A percentile compares a stretch with the other conserved stretches of the same genome.
Evolutionary conservation across 139 green algal species (phyloP).

Genomic region (Gonium pectorale): DNA sequence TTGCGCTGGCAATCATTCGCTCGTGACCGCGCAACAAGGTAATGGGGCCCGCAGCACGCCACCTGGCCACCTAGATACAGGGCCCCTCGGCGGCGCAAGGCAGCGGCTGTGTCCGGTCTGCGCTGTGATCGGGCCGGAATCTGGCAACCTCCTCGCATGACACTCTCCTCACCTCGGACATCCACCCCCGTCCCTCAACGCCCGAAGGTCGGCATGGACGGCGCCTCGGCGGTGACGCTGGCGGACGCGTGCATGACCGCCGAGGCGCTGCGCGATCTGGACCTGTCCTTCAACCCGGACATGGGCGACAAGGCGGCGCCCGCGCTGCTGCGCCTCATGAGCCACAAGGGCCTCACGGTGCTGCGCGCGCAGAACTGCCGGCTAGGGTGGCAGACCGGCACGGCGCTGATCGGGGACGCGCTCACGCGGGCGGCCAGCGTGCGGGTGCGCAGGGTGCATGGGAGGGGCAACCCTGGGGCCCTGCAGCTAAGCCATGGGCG

Average conservation of each 20-base stretch:
- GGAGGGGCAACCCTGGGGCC: too few relatives aligned
- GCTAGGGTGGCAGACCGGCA: conserved; percentile 13
- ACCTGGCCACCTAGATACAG: too few relatives aligned
- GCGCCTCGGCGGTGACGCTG: not conserved
- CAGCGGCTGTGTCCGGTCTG: too few relatives aligned
- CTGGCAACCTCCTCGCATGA: too few relatives aligned
- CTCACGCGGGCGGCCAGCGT: conserved; percentile 5
- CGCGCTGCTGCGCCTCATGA: conserved; percentile 21
- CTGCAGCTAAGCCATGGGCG: too few relatives aligned
- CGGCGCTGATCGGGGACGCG: conserved; percentile 15
- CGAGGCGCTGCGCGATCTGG: conserved; percentile 38
- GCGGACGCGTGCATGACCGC: conserved; percentile 8
- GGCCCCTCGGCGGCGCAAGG: too few relatives aligned
- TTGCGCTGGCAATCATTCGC: too few relatives aligned
- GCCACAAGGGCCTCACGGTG: conserved; percentile 37
- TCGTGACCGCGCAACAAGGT: too few relatives aligned
- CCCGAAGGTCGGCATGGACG: conserved; percentile 31
- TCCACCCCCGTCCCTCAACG: not conserved
- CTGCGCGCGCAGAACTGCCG: conserved; percentile 35
- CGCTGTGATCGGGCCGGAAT: too few relatives aligned
- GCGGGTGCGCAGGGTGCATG: not conserved
- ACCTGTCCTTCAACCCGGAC: conserved; percentile 38
- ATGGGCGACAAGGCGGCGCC: conserved; percentile 31
- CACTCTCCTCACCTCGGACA: too few relatives aligned
- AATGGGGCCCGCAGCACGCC: too few relatives aligned